phyloP scores from a whole-genome alignment of 306 rosid genomes.

The Albizia julibrissin region DNA sequence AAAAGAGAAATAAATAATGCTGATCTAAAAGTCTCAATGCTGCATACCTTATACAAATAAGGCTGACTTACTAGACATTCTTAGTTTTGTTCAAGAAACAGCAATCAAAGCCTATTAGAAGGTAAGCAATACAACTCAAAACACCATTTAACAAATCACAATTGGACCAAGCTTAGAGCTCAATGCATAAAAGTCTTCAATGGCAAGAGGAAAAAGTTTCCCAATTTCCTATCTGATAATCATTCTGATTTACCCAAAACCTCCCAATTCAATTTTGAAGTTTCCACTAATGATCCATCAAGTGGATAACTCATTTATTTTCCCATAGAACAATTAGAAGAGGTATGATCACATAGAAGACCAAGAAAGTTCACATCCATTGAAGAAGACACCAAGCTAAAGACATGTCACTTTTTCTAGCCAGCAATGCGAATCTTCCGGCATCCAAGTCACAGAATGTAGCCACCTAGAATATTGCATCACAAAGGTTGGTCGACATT shows the following conservation, averaged over 20 bases:
- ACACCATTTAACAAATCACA: not conserved
- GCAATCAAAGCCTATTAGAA: not conserved
- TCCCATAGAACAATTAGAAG: not conserved
- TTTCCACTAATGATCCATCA: not conserved
- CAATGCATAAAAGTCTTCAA: not conserved
- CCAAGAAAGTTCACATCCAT: not conserved
- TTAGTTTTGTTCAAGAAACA: not conserved
- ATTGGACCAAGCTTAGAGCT: not conserved
- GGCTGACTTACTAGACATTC: not conserved
- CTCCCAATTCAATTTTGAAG: not conserved
- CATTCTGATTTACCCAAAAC: not conserved
- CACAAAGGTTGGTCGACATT: not conserved
- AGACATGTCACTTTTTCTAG: not conserved
- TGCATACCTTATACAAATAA: not conserved
- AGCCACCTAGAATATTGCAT: not conserved
- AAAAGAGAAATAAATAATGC: not conserved
- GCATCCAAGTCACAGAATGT: not conserved
- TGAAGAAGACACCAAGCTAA: not conserved
- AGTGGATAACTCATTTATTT: not conserved
- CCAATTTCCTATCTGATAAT: not conserved
- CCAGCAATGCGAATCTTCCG: not conserved
- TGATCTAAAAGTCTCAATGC: not conserved
- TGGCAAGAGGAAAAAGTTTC: not conserved
- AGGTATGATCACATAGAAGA: not conserved
- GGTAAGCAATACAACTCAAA: not conserved